Evolutionary conservation across 2,329 filamentous ascomycete species (phyloP).

Genomic region (Lachnellula suecica): DNA sequence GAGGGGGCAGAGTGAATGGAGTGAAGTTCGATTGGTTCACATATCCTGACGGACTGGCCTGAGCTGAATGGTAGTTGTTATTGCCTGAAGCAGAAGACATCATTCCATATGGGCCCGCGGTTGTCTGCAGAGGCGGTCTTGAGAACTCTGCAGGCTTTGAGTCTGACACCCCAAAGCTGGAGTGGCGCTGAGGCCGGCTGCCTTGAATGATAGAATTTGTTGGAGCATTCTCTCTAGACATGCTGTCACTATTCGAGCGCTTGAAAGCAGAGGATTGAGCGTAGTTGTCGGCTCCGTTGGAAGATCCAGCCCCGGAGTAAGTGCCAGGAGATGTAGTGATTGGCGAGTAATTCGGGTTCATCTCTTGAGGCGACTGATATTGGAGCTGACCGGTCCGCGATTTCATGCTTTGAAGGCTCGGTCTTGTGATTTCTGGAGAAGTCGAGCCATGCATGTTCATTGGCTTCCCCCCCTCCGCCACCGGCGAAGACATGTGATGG

Average conservation of each 20-base stretch:
- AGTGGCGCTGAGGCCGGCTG: conserved; percentile 24
- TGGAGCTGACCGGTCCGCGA: conserved; percentile 27
- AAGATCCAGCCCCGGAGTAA: conserved; percentile 25
- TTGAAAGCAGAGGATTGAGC: conserved; percentile 24
- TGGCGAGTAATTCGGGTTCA: conserved; percentile 30
- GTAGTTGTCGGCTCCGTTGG: conserved; percentile 26
- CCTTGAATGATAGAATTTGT: conserved; percentile 15
- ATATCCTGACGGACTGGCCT: conserved; percentile 48
- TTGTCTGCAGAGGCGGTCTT: conserved; percentile 47
- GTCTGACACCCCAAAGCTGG: conserved; percentile 32
- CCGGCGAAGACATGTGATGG: conserved; percentile 44
- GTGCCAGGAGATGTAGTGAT: conserved; percentile 27
- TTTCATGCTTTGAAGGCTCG: conserved; percentile 24
- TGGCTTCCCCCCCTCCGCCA: conserved; percentile 22
- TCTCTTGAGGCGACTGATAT: conserved; percentile 33
- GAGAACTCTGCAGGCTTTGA: conserved; percentile 37
- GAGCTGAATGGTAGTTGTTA: conserved; percentile 42
- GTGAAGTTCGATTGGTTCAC: conserved; percentile 61
- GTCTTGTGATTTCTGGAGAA: conserved; percentile 32
- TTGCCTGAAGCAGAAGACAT: conserved; percentile 52
- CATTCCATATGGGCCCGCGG: conserved; percentile 49
- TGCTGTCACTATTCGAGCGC: conserved; percentile 32
- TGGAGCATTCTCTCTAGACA: conserved; percentile 23
- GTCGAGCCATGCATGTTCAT: conserved; percentile 25
- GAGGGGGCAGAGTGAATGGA: conserved; percentile 61